Evolutionary conservation across 139 green algal species (phyloP), one percentile per base, ranked within the genome.

Genomic region (Chlorella sp.): DNA sequence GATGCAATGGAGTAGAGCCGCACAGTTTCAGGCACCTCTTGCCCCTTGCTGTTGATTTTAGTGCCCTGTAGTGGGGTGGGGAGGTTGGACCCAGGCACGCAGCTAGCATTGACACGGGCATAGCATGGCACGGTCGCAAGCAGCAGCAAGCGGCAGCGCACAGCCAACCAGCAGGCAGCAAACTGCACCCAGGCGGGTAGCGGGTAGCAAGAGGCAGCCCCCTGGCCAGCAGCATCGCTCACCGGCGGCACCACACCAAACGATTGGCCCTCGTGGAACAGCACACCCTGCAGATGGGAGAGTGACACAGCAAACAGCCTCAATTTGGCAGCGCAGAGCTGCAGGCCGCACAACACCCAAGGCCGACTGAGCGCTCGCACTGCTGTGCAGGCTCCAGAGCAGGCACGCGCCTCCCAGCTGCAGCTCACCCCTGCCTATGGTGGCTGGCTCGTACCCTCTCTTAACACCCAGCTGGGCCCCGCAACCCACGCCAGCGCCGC

Each of bases 1-100:
- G 71, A 78, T 3, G 71, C 71, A 16, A 78, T 78, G 25, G 71
- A 78, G 17, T 78, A 78, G 39, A 78, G 71, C 11, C 71, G 71
- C 26, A 62, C 41, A 26, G 17, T 18, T 21, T 62, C 25, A 1
- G 71, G 71, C 39, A 78, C 71, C 39, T 60, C 39, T 41, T 36
- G 25, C 11, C 71, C 71, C 39, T 60, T 57, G 71, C 39, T 62
- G 71, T 78, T 78, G 39, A 78, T 11, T 12, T 78, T 78, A 26
- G 39, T 62, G 71, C 71, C 71, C 69, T 75, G 69, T 32, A 13
- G 34, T 16, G 36, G 1, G 38, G 21, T 6, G 18, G 34, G 34
- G 34, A 13, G n/a, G n/a, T 74, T 17, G 12, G 34, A 47, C 5
- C 18, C 30, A 34, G 17, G 44, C 44, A 51, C 44, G 44, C 44